Base-by-base conservation (phyloP, 1,139 yeast species). In the Yamadazyma diddensiae region DNA sequence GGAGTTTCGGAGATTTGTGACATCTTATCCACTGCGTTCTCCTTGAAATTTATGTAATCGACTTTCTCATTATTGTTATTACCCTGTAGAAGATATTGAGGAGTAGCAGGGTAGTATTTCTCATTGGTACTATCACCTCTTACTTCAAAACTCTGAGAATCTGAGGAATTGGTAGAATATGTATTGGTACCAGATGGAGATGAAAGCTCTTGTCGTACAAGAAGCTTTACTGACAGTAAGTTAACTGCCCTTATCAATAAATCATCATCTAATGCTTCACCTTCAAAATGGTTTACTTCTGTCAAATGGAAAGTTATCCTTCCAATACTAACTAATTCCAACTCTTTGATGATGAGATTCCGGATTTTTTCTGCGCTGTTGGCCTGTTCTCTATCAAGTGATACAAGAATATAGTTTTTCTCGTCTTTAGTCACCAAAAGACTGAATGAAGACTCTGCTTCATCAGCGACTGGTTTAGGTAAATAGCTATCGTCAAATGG, bases 31-130 rank as follows among this genome's bases (percentile, higher is more conserved):
- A 39, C 35, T 16, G 42, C 38, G n/a, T 43, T 38, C 15, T 75
- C 85, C 49, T 82, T 82, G 49, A 79, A 72, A 46, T 77, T 81
- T 66, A 80, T 59, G 46, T 82, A 82, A 52, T 82, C 88, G 40
- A 35, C 57, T 55, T 60, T 55, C 70, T 60, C 62, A 36, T 20
- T 51, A 26, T 30, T 38, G 5, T 15, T 20, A 8, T 55, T 53
- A 3, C 37, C 41, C 33, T 70, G 77, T 14, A 78, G 57, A 36
- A 76, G 51, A 41, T 79, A 76, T 43, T 77, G 82, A 0, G 85
- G 85, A 0, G 85, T 79, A 11, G 73, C 72, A 7, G 80, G 77
- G 36, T 76, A 75, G 19, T 58, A 49, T 15, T 53, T 58, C 21
- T 65, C 75, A 15, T 62, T 65, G 25, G 46, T 49, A 26, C 68